Conservation (phyloP, 495 filamentous ascomycete species). For the Lentithecium fluviatile region DNA sequence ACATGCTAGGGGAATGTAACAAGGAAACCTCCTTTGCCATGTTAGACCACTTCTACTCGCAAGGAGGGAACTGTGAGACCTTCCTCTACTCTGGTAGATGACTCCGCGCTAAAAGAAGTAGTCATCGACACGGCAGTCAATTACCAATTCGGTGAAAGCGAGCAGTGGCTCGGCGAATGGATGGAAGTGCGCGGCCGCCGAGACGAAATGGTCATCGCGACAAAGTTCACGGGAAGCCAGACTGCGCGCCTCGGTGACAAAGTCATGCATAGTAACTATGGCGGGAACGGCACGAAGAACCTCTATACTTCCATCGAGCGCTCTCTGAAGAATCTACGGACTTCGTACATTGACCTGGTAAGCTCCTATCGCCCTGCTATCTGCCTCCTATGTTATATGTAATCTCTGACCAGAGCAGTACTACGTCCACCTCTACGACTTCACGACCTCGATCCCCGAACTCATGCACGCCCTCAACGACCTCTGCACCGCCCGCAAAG, state of each 20-base stretch:
- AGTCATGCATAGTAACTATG: constrained; percentile 56
- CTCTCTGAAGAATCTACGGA: constrained; percentile 61
- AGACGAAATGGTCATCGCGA: constrained; percentile 67
- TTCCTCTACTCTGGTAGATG: too few relatives aligned
- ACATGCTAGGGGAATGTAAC: constrained; percentile 57
- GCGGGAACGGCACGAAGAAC: constrained; percentile 60
- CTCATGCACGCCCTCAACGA: constrained; percentile 60
- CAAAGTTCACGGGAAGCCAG: constrained; percentile 60
- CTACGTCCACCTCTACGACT: constrained; percentile 38
- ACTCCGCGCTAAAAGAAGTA: too few relatives aligned
- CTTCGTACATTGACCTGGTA: constrained; percentile 60
- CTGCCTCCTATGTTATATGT: constrained; percentile 39
- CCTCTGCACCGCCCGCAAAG: constrained; percentile 58
- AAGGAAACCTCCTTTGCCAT: constrained; percentile 63
- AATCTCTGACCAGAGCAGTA: constrained; percentile 25
- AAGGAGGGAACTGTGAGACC: constrained; percentile 62
- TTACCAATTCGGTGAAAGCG: constrained; percentile 69
- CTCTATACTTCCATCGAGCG: constrained; percentile 54
- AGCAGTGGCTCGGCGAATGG: constrained; percentile 77
- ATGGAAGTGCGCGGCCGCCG: constrained; percentile 55
- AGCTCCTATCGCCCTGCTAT: neutral
- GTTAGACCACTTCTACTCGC: constrained; percentile 63
- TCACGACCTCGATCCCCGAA: constrained; percentile 58
- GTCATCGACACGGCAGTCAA: constrained; percentile 71
- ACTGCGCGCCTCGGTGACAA: constrained; percentile 38